Conservation (phyloP, 2,329 filamentous ascomycete species). For the Talaromyces sp. region DNA sequence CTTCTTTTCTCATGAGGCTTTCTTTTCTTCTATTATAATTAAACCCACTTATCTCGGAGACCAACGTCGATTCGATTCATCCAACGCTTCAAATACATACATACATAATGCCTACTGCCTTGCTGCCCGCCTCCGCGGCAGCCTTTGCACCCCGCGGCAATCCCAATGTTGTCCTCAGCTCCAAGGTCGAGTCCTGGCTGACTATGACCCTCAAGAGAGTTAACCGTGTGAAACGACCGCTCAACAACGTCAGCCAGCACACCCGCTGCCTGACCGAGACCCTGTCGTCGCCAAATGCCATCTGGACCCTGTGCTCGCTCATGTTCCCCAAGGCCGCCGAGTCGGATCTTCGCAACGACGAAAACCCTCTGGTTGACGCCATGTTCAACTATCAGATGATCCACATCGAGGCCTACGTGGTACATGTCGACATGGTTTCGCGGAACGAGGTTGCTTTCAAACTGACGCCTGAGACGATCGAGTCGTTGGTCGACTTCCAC, state of each 20-base stretch:
- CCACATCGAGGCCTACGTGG: constrained; percentile 94
- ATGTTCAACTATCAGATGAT: constrained; percentile 90
- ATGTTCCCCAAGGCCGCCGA: constrained; percentile 90
- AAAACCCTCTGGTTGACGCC: constrained; percentile 77
- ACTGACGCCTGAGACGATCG: constrained; percentile 90
- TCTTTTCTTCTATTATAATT: constrained; percentile 20
- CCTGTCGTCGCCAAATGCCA: constrained; percentile 79
- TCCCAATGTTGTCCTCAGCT: constrained; percentile 88
- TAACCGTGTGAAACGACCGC: constrained; percentile 90
- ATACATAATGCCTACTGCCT: constrained; percentile 76
- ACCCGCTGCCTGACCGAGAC: constrained; percentile 93
- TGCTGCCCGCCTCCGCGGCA: constrained; percentile 90
- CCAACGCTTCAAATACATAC: neutral
- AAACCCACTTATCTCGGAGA: constrained; percentile 24
- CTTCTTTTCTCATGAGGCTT: constrained; percentile 16
- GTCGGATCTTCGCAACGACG: constrained; percentile 73
- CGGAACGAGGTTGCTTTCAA: constrained; percentile 98
- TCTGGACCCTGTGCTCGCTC: constrained; percentile 90
- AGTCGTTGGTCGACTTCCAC: constrained; percentile 89
- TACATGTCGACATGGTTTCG: constrained; percentile 98
- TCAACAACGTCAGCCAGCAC: constrained; percentile 96
- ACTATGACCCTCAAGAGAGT: constrained; percentile 95
- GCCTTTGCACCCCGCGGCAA: constrained; percentile 92
- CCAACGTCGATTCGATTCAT: constrained; percentile 46
- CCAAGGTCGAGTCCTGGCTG: constrained; percentile 92